phyloP scores from a whole-genome alignment of 2,329 filamentous ascomycete genomes.

The Aurifilum marmelostoma region DNA sequence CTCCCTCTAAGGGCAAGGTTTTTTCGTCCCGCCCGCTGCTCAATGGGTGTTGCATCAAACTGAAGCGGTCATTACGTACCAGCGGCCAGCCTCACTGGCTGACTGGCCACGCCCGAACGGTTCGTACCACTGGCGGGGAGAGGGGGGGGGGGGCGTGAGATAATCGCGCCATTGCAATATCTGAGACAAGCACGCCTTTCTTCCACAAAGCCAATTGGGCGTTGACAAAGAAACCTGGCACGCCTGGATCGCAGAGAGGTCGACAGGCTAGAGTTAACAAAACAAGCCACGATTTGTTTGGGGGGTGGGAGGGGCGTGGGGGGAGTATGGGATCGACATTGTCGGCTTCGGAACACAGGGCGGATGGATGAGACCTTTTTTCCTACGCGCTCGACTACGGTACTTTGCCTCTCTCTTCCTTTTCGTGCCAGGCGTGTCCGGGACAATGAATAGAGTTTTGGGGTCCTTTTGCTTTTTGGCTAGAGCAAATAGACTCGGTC shows the following conservation, averaged over 20 bases:
- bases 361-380: not conserved
- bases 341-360: not conserved
- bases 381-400: not conserved
- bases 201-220: not conserved
- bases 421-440: not conserved
- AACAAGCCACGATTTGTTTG: not conserved
- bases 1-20: not conserved
- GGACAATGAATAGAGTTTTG: constrained; percentile 4
- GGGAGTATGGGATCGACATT: not conserved
- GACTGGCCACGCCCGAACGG: constrained; percentile 16
- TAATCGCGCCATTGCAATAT: constrained; percentile 21
- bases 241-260: not conserved
- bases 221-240: too few species aligned
- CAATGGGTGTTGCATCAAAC: not conserved
- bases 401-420: not conserved
- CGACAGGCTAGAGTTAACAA: not conserved
- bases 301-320: not conserved
- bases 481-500: constrained; percentile 2
- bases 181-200: constrained; percentile 16
- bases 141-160: not conserved
- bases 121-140: not conserved
- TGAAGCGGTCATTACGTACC: constrained; percentile 24
- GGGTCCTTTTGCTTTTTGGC: constrained; percentile 2
- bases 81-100: constrained; percentile 22
- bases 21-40: not conserved